Conservation (phyloP, 2,329 filamentous ascomycete species). For the Fusarium solani-melongenae region DNA sequence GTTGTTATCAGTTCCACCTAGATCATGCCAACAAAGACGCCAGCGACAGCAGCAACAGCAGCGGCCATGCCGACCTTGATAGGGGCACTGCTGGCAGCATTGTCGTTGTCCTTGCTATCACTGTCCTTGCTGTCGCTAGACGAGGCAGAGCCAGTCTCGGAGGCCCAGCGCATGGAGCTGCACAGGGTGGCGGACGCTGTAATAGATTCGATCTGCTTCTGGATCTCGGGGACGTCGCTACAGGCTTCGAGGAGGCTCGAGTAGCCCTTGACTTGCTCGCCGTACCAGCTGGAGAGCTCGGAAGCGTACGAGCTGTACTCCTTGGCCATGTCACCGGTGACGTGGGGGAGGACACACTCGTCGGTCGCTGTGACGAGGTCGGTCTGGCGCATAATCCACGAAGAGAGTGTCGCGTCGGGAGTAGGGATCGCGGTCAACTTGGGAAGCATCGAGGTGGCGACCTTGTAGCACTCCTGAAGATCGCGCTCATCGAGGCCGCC, state of each 20-base stretch:
- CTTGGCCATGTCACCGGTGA: conserved; percentile 42
- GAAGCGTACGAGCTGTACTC: conserved; percentile 42
- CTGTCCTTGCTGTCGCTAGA: not conserved
- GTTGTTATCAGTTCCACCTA: not conserved
- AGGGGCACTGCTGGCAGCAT: conserved; percentile 14
- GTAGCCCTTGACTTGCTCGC: conserved; percentile 25
- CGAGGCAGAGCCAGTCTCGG: conserved; percentile 19
- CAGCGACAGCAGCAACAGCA: conserved; percentile 24
- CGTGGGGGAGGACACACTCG: conserved; percentile 38
- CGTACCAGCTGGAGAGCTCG: conserved; percentile 38
- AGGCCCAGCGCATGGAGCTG: conserved; percentile 17
- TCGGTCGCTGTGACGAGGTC: conserved; percentile 31
- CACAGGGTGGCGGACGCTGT: conserved; percentile 11
- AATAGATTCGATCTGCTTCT: conserved; percentile 2
- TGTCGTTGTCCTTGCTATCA: not conserved
- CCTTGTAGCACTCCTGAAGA: conserved; percentile 29
- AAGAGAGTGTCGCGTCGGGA: conserved; percentile 20
- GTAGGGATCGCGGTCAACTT: conserved; percentile 37
- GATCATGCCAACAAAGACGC: conserved; percentile 13
- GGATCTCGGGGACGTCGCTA: conserved; percentile 43
- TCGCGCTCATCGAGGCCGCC: conserved; percentile 30
- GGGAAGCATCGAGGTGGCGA: conserved; percentile 32
- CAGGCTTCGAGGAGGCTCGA: conserved; percentile 40
- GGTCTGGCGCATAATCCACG: conserved; percentile 37
- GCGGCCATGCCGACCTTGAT: conserved; percentile 16